A percentile compares a stretch with the other conserved stretches of the same genome.
These are phyloP conservation scores for Zopfia rhizophila DNA, from an alignment of 2,329 filamentous ascomycete species.

Conservation along the genomic window DNA sequence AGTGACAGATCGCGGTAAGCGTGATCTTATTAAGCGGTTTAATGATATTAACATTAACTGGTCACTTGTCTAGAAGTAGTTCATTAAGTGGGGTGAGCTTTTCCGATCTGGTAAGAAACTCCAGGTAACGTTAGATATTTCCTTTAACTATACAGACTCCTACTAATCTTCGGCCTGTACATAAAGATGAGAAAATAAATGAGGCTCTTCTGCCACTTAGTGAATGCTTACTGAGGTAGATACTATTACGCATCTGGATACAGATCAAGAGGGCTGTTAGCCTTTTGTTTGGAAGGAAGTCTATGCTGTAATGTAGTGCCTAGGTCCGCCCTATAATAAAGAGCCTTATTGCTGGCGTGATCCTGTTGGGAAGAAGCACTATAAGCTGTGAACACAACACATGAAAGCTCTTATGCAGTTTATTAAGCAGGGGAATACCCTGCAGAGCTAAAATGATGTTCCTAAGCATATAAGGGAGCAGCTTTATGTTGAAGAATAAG, in stretches of 20 bases:
- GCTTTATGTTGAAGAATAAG: slow-evolving; percentile 40
- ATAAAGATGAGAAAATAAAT: slow-evolving; percentile 9
- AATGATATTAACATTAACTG: slow-evolving; percentile 39
- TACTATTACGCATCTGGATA: too few species aligned
- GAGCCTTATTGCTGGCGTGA: slow-evolving; percentile 43
- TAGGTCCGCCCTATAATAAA: too few species aligned
- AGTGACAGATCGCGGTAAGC: slow-evolving; percentile 35
- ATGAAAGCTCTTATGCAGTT: slow-evolving; percentile 38
- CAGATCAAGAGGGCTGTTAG: too few species aligned
- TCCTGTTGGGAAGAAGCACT: too few species aligned
- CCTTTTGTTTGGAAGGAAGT: too few species aligned
- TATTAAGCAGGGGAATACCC: slow-evolving; percentile 31
- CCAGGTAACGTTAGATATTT: slow-evolving; percentile 36
- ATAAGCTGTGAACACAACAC: slow-evolving; percentile 34
- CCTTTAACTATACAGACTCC: slow-evolving; percentile 43
- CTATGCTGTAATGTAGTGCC: too few species aligned
- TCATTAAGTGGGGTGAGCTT: slow-evolving; percentile 33
- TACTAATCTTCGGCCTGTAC: slow-evolving; percentile 22
- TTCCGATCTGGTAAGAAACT: slow-evolving; percentile 43
- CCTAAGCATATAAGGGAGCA: slow-evolving; percentile 37
- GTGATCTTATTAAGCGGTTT: slow-evolving; percentile 42
- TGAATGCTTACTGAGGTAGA: slow-evolving; percentile 37
- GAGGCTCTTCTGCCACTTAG: slow-evolving; percentile 25
- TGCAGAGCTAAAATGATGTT: slow-evolving; percentile 37
- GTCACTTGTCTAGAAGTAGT: slow-evolving; percentile 42